Evolutionary conservation across 2,329 filamentous ascomycete species (phyloP).

Genomic region (Lasiodiplodia gonubiensis): DNA sequence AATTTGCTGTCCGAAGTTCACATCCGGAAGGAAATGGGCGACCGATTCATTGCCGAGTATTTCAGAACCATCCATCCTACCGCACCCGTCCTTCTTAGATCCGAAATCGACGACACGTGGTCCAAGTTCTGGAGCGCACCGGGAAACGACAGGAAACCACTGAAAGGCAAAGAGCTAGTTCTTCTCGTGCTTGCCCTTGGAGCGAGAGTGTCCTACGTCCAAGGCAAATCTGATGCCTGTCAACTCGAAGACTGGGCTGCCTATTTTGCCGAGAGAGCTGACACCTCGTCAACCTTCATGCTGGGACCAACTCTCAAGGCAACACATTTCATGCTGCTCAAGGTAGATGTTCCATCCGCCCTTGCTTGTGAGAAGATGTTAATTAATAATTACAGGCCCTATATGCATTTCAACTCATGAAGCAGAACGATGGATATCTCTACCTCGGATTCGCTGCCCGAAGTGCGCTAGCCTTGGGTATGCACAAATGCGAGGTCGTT

Average conservation of each 20-base stretch:
- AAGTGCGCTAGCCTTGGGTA: not conserved
- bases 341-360: not conserved
- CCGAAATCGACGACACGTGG: slow-evolving; percentile 49
- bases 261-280: slow-evolving; percentile 59
- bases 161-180: slow-evolving; percentile 41
- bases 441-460: slow-evolving; percentile 9
- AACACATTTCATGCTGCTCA: not conserved
- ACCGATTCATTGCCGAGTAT: slow-evolving; percentile 4
- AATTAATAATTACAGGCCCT: not conserved
- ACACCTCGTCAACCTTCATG: not conserved
- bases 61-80: slow-evolving; percentile 9
- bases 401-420: slow-evolving; percentile 8
- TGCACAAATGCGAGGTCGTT: slow-evolving; percentile 5
- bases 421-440: slow-evolving; percentile 1
- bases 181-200: slow-evolving; percentile 37
- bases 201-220: slow-evolving; percentile 60
- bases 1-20: not conserved
- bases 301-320: not conserved
- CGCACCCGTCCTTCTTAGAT: slow-evolving; percentile 40
- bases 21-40: slow-evolving; percentile 5
- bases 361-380: not conserved
- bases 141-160: slow-evolving; percentile 34
- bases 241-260: slow-evolving; percentile 83
- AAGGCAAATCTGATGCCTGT: slow-evolving; percentile 67
- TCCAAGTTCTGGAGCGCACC: slow-evolving; percentile 36